Base-by-base conservation (phyloP, 1,284 basidiomycete genomes). In the Ganoderma sp. region DNA sequence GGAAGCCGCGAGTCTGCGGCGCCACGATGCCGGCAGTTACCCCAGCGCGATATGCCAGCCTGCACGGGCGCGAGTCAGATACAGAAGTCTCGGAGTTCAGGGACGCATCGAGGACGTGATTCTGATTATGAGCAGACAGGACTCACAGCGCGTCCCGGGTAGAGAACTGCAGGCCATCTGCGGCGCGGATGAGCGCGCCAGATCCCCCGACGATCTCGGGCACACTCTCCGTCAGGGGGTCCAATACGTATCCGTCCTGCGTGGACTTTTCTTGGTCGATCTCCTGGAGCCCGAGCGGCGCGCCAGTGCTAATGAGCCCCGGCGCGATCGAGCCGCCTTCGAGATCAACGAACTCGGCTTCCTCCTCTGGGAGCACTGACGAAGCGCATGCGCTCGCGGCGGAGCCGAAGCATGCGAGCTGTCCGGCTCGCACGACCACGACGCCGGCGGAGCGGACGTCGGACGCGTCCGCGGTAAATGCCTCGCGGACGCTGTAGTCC, bases 261-360 rank as follows among this genome's bases (percentile, higher is more conserved):
- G 93, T 94, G 1, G 85, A 87, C 9, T 78, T 73, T 76, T 96
- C 94, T 66, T 81, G 75, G 1, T 82, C 74, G 57, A 93, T 91
- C 67, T 88, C 85, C 71, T 87, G 81, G 61, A 91, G 78, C 8
- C 90, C 91, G 15, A 92, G 79, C 3, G 84, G 80, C 15, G 87
- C 83, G 2, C 89, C 90, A 63, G 82, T 85, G 1, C 88, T 85
- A n/a, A 87, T 82, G 19, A 91, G 78, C 0, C 84, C 87, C 4
- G 89, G 90, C 3, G 81, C 73, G 39, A 85, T 73, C 1, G 81
- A 77, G 0, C 84, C 84, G 1, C 83, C 81, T 22, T 79, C 75
- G 63, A 85, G 73, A 68, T 85, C 74, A 61, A 85, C 67, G 34
- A 66, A 69, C n/a, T 74, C 70, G n/a, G 74, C 73, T 6, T 71